These are phyloP conservation scores for Stagonosporopsis tanaceti DNA, from an alignment of 2,329 filamentous ascomycete species.

Conservation along the genomic window DNA sequence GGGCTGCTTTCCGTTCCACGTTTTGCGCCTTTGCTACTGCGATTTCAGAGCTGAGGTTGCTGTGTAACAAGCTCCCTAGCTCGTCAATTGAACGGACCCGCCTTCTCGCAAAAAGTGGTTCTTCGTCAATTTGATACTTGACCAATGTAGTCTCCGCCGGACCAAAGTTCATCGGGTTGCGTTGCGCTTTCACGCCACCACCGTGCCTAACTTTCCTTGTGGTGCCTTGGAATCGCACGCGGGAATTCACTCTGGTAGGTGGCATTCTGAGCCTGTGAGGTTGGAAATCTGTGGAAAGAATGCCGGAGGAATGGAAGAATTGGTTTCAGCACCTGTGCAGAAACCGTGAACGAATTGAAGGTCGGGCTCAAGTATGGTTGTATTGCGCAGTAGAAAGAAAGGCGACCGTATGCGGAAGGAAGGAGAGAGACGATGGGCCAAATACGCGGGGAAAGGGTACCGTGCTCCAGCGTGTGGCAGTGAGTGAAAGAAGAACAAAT, in stretches of 20 bases:
- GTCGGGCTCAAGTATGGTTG: background rate
- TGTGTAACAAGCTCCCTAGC: background rate
- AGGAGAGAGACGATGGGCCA: background rate
- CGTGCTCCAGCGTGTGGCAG: background rate
- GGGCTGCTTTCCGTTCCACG: background rate
- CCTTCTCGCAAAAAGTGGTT: slow-evolving; percentile 8
- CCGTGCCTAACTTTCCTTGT: background rate
- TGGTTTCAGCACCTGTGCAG: background rate
- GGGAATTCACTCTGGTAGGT: background rate
- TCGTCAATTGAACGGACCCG: slow-evolving; percentile 6
- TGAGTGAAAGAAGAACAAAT: slow-evolving; percentile 5
- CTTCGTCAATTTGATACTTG: background rate
- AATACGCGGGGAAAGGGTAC: background rate
- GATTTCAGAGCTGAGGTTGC: slow-evolving; percentile 7
- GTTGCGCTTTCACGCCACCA: background rate
- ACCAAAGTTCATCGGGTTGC: background rate
- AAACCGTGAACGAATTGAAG: background rate
- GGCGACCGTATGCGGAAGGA: background rate
- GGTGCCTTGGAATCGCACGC: background rate
- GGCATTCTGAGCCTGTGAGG: slow-evolving; percentile 1
- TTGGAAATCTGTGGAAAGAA: background rate
- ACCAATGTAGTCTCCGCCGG: no score
- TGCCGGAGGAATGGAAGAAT: background rate
- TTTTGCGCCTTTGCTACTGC: background rate
- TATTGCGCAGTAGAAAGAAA: background rate